phyloP scores from a whole-genome alignment of 441 rosid species.

The Viola pubescens region DNA sequence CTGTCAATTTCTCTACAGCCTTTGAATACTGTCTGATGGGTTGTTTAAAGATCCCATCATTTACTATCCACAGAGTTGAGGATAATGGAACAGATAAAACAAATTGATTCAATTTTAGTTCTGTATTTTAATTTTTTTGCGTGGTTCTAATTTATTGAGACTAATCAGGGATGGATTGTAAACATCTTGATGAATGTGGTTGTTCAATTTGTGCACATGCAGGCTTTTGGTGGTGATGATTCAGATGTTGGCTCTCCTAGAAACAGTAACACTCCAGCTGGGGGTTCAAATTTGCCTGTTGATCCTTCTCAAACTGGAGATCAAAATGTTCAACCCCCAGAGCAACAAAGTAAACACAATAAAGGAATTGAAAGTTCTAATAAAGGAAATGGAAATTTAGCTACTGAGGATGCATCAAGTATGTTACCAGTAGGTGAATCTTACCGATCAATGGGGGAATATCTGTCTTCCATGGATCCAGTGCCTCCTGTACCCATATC shows the following conservation, averaged over 20 bases:
- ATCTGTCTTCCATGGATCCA: slow-evolving; percentile 53
- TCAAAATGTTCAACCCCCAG: slow-evolving; percentile 31
- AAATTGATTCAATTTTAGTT: not conserved
- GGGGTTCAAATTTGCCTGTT: slow-evolving; percentile 36
- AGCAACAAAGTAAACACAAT: slow-evolving; percentile 51
- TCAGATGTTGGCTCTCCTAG: slow-evolving; percentile 69
- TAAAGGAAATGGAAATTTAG: slow-evolving; percentile 46
- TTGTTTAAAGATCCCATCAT: not conserved
- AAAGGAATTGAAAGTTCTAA: slow-evolving; percentile 46
- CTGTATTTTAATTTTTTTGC: not conserved
- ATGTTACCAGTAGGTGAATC: slow-evolving; percentile 49
- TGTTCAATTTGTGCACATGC: slow-evolving; percentile 18
- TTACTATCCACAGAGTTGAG: not conserved
- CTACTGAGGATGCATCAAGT: slow-evolving; percentile 37
- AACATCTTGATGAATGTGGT: slow-evolving; percentile 5
- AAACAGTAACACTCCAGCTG: slow-evolving; percentile 36
- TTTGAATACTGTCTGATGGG: not conserved
- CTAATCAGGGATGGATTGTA: slow-evolving; percentile 6
- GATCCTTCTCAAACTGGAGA: slow-evolving; percentile 43
- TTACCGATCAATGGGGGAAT: slow-evolving; percentile 63
- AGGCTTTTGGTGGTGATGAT: slow-evolving; percentile 88
- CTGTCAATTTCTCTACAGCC: not conserved
- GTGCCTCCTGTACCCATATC: slow-evolving; percentile 46
- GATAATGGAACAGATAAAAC: not conserved
- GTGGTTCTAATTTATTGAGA: slow-evolving; percentile 8